Percentiles rank a stretch among this genome's conserved stretches.
phyloP scores from a whole-genome alignment of 345 rosid species.

The thale cress (Arabidopsis thaliana) region TAIR10.1 NC_003071.7:18582501-18583000 shows the following conservation, averaged over 20 bases:
- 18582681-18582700: conserved; percentile 2
- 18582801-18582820: conserved; percentile 55
- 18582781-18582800: conserved; percentile 51
- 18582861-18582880: conserved; percentile 24
- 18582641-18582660: too few species aligned
- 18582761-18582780: conserved; percentile 40
- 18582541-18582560: too few species aligned
- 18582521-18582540: not conserved
- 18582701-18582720: not conserved
- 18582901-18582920: conserved; percentile 15
- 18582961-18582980: conserved; percentile 55
- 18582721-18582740: not conserved
- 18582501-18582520: not conserved
- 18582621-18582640: too few species aligned
- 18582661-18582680: not conserved
- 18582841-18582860: conserved; percentile 42
- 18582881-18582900: conserved; percentile 28
- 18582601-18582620: too few species aligned
- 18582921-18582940: not conserved
- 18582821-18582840: conserved; percentile 40
- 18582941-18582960: conserved; percentile 43
- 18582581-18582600: too few species aligned
- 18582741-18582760: not conserved
- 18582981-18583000: conserved; percentile 43
- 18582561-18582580: too few species aligned